Percentiles rank a stretch among this genome's conserved stretches.
Conservation (phyloP, 495 filamentous ascomycete genomes). For the Pyronema omphalodes region DNA sequence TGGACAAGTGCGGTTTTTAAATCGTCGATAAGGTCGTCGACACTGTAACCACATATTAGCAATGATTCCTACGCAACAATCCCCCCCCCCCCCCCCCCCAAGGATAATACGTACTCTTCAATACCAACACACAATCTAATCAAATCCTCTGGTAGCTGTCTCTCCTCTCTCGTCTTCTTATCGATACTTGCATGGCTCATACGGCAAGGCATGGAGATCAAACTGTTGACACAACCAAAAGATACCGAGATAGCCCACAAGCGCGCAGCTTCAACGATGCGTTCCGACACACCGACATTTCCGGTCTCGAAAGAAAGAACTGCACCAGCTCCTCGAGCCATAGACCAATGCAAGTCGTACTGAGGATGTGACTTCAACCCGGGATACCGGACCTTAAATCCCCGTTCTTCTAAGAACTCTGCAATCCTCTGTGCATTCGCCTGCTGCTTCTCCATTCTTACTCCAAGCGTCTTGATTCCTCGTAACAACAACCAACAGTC, state of each 20-base stretch:
- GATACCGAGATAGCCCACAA: conserved; percentile 91
- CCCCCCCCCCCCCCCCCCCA: not conserved
- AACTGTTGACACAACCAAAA: conserved; percentile 92
- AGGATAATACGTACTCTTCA: conserved; percentile 41
- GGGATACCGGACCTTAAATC: conserved; percentile 88
- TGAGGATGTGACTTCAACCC: conserved; percentile 88
- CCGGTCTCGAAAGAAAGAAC: conserved; percentile 94
- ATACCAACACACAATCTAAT: conserved; percentile 93
- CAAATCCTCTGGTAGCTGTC: conserved; percentile 87
- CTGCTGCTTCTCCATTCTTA: conserved; percentile 97
- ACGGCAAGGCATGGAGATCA: conserved; percentile 97
- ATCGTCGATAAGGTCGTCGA: conserved; percentile 83
- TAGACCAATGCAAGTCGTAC: conserved; percentile 85
- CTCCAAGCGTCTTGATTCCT: conserved; percentile 86
- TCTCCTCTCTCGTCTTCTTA: conserved; percentile 72
- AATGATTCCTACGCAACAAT: not conserved
- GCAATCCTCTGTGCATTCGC: conserved; percentile 77
- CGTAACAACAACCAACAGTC: conserved; percentile 91
- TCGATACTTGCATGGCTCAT: conserved; percentile 99
- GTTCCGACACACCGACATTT: conserved; percentile 58
- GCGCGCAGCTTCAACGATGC: conserved; percentile 80
- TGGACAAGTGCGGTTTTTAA: conserved; percentile 73
- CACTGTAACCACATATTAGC: conserved; percentile 19
- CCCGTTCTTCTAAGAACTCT: conserved; percentile 73
- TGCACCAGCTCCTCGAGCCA: conserved; percentile 83